Conservation (phyloP, 2,329 filamentous ascomycete genomes). For the Lecanosticta acicola region DNA sequence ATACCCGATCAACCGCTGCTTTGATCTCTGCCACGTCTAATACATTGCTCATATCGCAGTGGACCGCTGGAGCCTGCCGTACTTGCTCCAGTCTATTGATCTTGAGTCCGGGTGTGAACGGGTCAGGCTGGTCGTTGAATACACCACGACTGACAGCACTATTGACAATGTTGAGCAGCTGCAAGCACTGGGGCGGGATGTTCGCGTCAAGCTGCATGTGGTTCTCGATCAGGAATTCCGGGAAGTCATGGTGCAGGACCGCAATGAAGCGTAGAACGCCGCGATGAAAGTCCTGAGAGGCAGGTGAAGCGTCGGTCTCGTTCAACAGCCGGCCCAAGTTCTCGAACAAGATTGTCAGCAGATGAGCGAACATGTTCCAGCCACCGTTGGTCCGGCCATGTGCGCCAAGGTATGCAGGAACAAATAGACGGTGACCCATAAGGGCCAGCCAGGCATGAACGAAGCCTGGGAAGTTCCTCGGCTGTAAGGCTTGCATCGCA, state of each 20-base stretch:
- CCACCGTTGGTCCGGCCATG: constrained; percentile 43
- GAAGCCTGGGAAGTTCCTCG: constrained; percentile 73
- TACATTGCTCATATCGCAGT: constrained; percentile 56
- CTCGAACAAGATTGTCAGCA: constrained; percentile 43
- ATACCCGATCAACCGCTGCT: constrained; percentile 46
- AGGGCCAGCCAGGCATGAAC: constrained; percentile 78
- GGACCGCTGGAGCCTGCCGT: constrained; percentile 59
- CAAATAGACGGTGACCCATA: constrained; percentile 76
- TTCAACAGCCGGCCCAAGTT: constrained; percentile 79
- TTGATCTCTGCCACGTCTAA: constrained; percentile 49
- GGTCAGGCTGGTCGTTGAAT: constrained; percentile 63
- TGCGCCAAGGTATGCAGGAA: constrained; percentile 65
- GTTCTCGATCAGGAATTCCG: constrained; percentile 85
- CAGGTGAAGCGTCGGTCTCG: constrained; percentile 59
- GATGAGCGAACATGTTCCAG: constrained; percentile 69
- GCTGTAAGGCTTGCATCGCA: constrained; percentile 68
- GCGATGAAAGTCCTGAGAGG: constrained; percentile 78
- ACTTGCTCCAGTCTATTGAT: constrained; percentile 72
- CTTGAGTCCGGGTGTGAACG: constrained; percentile 66
- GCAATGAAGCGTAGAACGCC: constrained; percentile 76
- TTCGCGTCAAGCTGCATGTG: constrained; percentile 74
- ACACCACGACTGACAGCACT: constrained; percentile 68
- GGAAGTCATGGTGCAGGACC: constrained; percentile 87
- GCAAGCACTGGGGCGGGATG: constrained; percentile 76
- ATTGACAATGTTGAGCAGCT: constrained; percentile 82